Conservation (phyloP, 1,139 yeast genomes). For the Yamadazyma triangularis region DNA sequence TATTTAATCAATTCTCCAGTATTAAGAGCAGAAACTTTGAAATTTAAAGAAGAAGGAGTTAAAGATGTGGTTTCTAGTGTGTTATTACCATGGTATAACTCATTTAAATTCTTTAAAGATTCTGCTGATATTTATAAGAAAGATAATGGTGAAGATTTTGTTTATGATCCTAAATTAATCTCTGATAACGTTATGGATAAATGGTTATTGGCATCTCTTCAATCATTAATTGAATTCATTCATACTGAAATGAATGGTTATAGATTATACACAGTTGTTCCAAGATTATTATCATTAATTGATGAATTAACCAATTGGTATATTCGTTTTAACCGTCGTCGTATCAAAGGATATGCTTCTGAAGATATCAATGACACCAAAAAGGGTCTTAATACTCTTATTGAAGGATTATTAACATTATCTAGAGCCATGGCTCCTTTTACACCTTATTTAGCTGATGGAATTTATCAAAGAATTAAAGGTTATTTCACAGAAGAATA, state of each 20-base stretch:
- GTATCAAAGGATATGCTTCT: conserved; percentile 82
- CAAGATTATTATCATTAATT: conserved; percentile 79
- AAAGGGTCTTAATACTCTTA: conserved; percentile 82
- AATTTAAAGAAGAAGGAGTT: conserved; percentile 97
- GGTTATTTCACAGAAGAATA: conserved; percentile 54
- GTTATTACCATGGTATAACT: conserved; percentile 96
- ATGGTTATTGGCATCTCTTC: conserved; percentile 94
- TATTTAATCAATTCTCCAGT: conserved; percentile 97
- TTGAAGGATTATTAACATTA: conserved; percentile 84
- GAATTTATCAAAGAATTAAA: conserved; percentile 74
- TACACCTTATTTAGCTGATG: conserved; percentile 93
- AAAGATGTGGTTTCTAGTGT: conserved; percentile 96
- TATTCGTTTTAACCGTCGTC: conserved; percentile 95
- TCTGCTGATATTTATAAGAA: conserved; percentile 84
- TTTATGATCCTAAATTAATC: conserved; percentile 57
- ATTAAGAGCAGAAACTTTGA: conserved; percentile 91
- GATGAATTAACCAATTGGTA: conserved; percentile 98
- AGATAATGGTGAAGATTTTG: conserved; percentile 65
- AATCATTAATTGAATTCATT: conserved; percentile 79
- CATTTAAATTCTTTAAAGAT: conserved; percentile 93
- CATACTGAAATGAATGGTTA: conserved; percentile 88
- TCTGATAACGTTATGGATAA: conserved; percentile 93
- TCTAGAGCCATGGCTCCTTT: conserved; percentile 98
- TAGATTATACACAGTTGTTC: conserved; percentile 93
- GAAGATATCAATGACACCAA: conserved; percentile 79